phyloP scores from a whole-genome alignment of 169 alveolate species.

The Theileria annulata region DNA sequence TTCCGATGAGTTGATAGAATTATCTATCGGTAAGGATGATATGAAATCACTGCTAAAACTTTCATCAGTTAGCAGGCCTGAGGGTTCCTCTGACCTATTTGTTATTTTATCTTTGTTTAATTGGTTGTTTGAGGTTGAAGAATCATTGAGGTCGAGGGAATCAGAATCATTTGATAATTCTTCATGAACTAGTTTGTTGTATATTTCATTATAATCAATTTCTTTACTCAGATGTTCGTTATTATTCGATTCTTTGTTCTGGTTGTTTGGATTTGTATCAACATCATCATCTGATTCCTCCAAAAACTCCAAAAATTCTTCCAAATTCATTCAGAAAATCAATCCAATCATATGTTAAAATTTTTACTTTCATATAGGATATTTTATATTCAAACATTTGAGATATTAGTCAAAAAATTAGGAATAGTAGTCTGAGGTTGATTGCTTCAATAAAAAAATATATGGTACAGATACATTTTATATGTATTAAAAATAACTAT shows the following conservation, averaged over 20 bases:
- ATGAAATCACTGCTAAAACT: neutral
- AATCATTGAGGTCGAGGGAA: constrained; percentile 1
- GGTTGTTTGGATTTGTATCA: constrained; percentile 19
- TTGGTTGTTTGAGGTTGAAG: constrained; percentile 3
- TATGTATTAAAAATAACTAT: neutral
- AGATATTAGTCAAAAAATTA: too few relatives aligned
- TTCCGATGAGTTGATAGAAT: neutral
- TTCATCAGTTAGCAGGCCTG: neutral
- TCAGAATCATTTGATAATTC: constrained; percentile 15
- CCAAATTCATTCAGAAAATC: constrained; percentile 20
- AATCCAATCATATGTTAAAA: neutral
- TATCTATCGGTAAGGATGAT: neutral
- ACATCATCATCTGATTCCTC: constrained; percentile 60
- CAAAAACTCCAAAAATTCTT: constrained; percentile 29
- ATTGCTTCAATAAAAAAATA: too few relatives aligned
- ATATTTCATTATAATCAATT: constrained; percentile 30
- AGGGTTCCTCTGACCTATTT: neutral
- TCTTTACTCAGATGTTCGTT: neutral
- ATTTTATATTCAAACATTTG: too few relatives aligned
- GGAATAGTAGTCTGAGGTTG: too few relatives aligned
- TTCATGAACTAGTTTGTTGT: constrained; percentile 15
- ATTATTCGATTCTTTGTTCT: constrained; percentile 1
- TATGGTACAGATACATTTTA: too few relatives aligned
- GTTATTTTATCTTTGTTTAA: neutral
- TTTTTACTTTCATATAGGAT: too few relatives aligned